Percentiles rank a stretch among this genome's conserved stretches.
Conservation (phyloP, 1,284 basidiomycete genomes). For the Cystobasidium slooffiae region DNA sequence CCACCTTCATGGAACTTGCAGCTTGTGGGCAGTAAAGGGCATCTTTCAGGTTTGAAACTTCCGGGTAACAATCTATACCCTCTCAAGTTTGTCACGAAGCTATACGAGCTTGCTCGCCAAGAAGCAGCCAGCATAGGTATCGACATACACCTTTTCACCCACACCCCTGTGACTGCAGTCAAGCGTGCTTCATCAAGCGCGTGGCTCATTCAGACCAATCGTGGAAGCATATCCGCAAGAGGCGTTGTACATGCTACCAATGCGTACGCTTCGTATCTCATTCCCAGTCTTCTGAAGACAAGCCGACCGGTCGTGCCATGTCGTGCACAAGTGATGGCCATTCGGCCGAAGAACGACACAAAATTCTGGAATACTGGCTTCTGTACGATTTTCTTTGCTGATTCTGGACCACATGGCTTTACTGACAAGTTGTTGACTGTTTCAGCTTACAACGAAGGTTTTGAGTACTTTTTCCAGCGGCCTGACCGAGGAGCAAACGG, state of each 20-base stretch:
- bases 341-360: constrained; percentile 60
- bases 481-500: constrained; percentile 62
- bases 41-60: constrained; percentile 62
- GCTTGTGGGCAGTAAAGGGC: constrained; percentile 63
- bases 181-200: constrained; percentile 53
- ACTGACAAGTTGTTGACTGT: constrained; percentile 37
- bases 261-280: constrained; percentile 71
- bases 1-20: background rate
- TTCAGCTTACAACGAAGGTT: constrained; percentile 59
- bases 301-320: constrained; percentile 68
- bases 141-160: constrained; percentile 64
- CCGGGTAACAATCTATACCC: constrained; percentile 74
- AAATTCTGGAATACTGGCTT: constrained; percentile 51
- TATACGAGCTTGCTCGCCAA: constrained; percentile 58
- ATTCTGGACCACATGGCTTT: background rate
- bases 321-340: constrained; percentile 72
- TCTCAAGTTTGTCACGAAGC: constrained; percentile 70
- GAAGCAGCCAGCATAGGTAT: constrained; percentile 34
- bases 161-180: constrained; percentile 67
- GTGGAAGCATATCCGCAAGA: constrained; percentile 65
- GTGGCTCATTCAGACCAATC: constrained; percentile 66
- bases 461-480: constrained; percentile 80
- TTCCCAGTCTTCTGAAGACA: constrained; percentile 67
- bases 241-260: constrained; percentile 80
- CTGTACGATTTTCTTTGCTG: constrained; percentile 41